These are phyloP conservation scores for Trichoderma sp. DNA, from an alignment of 2,329 filamentous ascomycete genomes.

Conservation along the genomic window DNA sequence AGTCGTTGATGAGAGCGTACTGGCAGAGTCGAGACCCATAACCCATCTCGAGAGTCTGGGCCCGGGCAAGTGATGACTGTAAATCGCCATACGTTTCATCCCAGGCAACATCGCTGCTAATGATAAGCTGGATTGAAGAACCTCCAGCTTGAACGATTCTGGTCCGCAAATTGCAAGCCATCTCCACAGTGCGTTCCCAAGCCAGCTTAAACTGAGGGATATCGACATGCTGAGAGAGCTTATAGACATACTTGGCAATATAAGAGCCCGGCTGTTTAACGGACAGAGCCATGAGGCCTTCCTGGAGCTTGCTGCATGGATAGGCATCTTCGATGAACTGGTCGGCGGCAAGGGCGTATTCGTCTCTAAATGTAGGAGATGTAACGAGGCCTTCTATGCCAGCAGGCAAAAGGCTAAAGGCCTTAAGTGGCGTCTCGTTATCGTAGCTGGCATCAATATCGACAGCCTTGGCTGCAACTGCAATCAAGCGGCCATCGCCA, in stretches of 20 bases:
- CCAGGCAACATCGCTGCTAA: conserved; percentile 23
- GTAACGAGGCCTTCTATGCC: not conserved
- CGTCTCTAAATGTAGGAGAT: not conserved
- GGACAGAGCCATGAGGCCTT: conserved; percentile 35
- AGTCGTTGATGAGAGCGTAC: not conserved
- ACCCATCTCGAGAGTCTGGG: conserved; percentile 12
- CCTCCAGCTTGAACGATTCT: conserved; percentile 28
- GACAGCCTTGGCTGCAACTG: conserved; percentile 7
- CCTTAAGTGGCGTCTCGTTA: not conserved
- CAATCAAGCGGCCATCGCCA: conserved; percentile 23
- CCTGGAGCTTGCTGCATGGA: conserved; percentile 30
- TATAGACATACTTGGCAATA: conserved; percentile 35
- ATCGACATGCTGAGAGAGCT: conserved; percentile 26
- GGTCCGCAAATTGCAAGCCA: conserved; percentile 28
- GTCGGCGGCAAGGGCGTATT: not conserved
- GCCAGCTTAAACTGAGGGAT: conserved; percentile 26
- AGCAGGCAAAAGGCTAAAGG: conserved; percentile 14
- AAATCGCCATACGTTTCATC: not conserved
- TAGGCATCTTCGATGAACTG: conserved; percentile 28
- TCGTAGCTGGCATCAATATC: not conserved
- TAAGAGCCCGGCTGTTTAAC: conserved; percentile 38
- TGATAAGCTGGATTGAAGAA: conserved; percentile 23
- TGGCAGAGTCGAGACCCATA: conserved; percentile 14
- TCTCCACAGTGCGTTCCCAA: conserved; percentile 29
- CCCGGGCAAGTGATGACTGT: not conserved